Base-by-base conservation (phyloP, 768 basidiomycete species). In the Clitopilus hobsonii region DNA sequence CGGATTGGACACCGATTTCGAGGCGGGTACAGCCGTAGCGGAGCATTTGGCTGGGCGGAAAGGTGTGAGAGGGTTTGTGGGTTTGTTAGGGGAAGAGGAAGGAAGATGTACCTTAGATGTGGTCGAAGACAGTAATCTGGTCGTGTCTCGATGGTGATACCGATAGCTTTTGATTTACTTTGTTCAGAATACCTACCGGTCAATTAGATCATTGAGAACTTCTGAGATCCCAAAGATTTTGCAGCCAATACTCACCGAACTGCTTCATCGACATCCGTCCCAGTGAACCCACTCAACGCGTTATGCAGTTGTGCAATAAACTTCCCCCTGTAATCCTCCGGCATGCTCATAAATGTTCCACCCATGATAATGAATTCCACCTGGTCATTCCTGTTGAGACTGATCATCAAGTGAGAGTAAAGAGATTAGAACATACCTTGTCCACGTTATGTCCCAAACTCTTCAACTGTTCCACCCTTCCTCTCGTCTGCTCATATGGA, bases 281-380 rank as follows among this genome's bases (percentile, higher is more conserved):
- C 94, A 1, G 95, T 98, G 66, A 91, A 95, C 0, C 97, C 97
- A 14, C 92, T 94, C 5, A 99, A 75, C 1, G 97, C 96, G 68
- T 98, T 98, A 69, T 98, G 97, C 54, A 99, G 77, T 58, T 98
- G 95, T 1, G 96, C 94, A 53, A 98, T 82, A 61, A 99, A 99
- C 60, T 90, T 86, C 57, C 84, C 85, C 57, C 97, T 83, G 68
- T 99, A 98, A 45, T 94, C 91, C 69, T 98, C 94, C 30, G 95
- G 91, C 89, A 98, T 96, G 66, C 95, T 98, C 94, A 99, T 98
- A 71, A 99, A 99, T 10, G 97, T 99, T 45, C 97, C 97, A 22
- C 97, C 97, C 97, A 98, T 98, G 58, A 96, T 80, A 60, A 97
- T 98, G 61, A 87, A 89, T 62, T 92, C 91, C 26, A 93, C 88